Evolutionary conservation across 2,329 filamentous ascomycete species (phyloP).

Genomic region (Metarhizium album): DNA sequence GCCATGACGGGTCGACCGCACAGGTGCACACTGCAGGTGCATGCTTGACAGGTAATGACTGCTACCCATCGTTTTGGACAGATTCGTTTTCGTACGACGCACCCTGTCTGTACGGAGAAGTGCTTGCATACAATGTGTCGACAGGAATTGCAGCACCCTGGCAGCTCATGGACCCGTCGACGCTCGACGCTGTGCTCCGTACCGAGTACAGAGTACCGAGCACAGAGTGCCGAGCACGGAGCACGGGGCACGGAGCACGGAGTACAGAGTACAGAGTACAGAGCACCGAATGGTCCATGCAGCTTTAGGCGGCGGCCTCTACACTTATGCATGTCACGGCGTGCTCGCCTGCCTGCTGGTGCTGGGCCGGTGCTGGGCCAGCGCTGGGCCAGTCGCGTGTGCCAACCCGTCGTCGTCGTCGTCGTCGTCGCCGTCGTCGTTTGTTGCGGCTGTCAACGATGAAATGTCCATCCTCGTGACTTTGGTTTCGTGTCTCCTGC

Average conservation of each 20-base stretch:
- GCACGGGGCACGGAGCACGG: neutral
- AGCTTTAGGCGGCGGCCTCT: neutral
- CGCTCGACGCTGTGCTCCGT: neutral
- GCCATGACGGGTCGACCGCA: neutral
- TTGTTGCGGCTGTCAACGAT: neutral
- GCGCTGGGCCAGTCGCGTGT: neutral
- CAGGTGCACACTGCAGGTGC: neutral
- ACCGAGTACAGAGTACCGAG: too few relatives aligned
- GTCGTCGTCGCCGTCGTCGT: too few relatives aligned
- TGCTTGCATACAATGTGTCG: neutral
- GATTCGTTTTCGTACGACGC: neutral
- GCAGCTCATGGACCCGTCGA: neutral
- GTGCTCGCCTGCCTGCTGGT: neutral
- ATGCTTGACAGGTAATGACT: neutral
- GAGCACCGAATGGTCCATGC: neutral
- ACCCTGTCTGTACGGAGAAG: neutral
- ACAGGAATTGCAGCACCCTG: neutral
- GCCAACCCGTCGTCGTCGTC: neutral
- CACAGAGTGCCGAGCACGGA: neutral
- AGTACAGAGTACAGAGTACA: too few relatives aligned
- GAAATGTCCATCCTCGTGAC: neutral
- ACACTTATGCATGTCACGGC: neutral
- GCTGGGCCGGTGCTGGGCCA: too few relatives aligned
- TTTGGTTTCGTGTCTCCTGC: neutral
- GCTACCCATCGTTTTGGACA: neutral